Conservation (phyloP, 2,329 filamentous ascomycete species). For the Bipolaris zeicola region DNA sequence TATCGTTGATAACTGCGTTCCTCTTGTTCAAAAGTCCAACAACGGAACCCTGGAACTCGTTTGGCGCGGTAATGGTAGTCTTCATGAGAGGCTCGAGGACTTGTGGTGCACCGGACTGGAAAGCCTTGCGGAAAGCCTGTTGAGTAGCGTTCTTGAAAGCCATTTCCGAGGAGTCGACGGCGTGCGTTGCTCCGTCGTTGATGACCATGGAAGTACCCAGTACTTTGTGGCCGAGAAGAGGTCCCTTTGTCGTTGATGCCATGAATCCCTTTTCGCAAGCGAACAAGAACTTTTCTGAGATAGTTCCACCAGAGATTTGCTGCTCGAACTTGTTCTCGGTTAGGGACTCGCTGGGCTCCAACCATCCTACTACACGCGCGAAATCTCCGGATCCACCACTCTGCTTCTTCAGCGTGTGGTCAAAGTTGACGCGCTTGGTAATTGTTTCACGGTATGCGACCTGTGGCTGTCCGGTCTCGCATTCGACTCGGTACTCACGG, state of each 20-base stretch:
- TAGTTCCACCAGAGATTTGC: conserved; percentile 84
- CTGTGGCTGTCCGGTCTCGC: conserved; percentile 92
- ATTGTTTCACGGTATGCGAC: conserved; percentile 98
- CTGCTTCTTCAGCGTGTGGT: conserved; percentile 94
- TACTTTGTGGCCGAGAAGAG: conserved; percentile 89
- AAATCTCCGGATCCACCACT: conserved; percentile 95
- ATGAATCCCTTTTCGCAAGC: conserved; percentile 97
- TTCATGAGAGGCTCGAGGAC: conserved; percentile 98
- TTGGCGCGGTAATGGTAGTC: conserved; percentile 92
- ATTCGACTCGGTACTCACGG: conserved; percentile 95
- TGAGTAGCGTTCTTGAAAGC: conserved; percentile 94
- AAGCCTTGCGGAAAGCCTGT: conserved; percentile 95
- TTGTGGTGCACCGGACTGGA: conserved; percentile 77
- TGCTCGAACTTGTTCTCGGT: conserved; percentile 83
- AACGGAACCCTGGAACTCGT: conserved; percentile 96
- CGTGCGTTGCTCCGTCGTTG: conserved; percentile 95
- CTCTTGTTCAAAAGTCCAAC: conserved; percentile 96
- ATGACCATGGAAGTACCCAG: conserved; percentile 89
- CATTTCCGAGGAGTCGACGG: conserved; percentile 96
- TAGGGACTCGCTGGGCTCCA: conserved; percentile 80
- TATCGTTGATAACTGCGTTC: conserved; percentile 92
- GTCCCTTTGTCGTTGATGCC: conserved; percentile 79
- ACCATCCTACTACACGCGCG: conserved; percentile 86
- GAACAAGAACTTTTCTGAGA: conserved; percentile 93
- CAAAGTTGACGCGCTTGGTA: conserved; percentile 77